A percentile compares a stretch with the other conserved stretches of the same genome.
Conservation (phyloP, 176 grass and related monocot genomes). For the Cenchrus purpureus region DNA sequence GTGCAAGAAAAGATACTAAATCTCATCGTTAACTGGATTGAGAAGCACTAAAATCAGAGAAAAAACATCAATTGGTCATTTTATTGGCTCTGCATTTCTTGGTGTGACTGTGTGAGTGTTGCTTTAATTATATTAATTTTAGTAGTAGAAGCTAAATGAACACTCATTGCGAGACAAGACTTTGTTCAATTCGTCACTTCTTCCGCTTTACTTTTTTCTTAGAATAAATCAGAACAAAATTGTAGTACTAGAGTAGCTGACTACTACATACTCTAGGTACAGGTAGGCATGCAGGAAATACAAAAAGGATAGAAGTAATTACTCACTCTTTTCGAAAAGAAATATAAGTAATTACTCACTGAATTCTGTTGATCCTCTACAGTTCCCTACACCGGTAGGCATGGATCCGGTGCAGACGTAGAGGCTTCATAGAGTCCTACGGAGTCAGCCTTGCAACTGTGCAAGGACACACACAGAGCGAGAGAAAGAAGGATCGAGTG, state of each 20-base stretch:
- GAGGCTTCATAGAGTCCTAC: not conserved
- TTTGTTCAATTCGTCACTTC: too few relatives aligned
- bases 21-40: too few relatives aligned
- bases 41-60: too few relatives aligned
- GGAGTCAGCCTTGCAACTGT: conserved; percentile 38
- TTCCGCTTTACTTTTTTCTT: too few relatives aligned
- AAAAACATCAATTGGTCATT: too few relatives aligned
- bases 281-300: not conserved
- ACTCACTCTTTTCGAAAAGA: not conserved
- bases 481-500: not conserved
- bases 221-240: too few relatives aligned
- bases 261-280: not conserved
- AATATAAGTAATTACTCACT: not conserved
- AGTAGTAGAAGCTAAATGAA: too few relatives aligned
- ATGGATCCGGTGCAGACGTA: not conserved
- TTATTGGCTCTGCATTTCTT: too few relatives aligned
- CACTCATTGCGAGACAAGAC: too few relatives aligned
- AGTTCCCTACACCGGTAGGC: not conserved
- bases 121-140: too few relatives aligned
- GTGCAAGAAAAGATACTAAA: too few relatives aligned
- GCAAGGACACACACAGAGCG: conserved; percentile 33
- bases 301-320: conserved; percentile 42
- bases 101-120: too few relatives aligned
- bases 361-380: not conserved
- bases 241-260: not conserved